phyloP scores from a whole-genome alignment of 2,329 filamentous ascomycete genomes.

The Ilyonectria sp. region DNA sequence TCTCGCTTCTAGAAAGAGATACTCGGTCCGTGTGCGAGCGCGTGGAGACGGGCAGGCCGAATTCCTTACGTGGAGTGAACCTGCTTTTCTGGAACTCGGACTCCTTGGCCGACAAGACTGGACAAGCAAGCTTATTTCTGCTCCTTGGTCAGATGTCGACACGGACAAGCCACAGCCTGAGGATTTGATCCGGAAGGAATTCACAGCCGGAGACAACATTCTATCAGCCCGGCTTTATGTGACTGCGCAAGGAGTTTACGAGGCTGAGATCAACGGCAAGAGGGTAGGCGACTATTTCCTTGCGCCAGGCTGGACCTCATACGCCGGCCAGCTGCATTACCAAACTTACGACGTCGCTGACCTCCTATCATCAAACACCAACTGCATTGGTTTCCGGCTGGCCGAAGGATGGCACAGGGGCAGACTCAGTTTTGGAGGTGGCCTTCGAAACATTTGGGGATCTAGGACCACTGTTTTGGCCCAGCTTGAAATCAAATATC shows the following conservation, averaged over 20 bases:
- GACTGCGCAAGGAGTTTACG: slow-evolving; percentile 61
- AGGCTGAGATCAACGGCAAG: slow-evolving; percentile 61
- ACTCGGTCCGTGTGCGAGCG: slow-evolving; percentile 31
- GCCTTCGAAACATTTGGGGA: slow-evolving; percentile 54
- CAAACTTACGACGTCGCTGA: slow-evolving; percentile 65
- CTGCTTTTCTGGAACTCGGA: slow-evolving; percentile 49
- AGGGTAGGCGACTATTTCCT: slow-evolving; percentile 57
- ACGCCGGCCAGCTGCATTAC: slow-evolving; percentile 63
- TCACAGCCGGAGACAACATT: slow-evolving; percentile 13
- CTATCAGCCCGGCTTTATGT: slow-evolving; percentile 59
- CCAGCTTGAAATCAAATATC: slow-evolving; percentile 56
- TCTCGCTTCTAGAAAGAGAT: slow-evolving; percentile 27
- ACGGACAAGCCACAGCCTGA: slow-evolving; percentile 43
- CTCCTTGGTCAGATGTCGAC: slow-evolving; percentile 32
- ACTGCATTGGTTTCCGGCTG: slow-evolving; percentile 49
- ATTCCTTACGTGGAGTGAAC: slow-evolving; percentile 33
- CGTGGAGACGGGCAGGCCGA: slow-evolving; percentile 16
- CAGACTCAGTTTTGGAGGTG: slow-evolving; percentile 50
- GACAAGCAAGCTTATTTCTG: slow-evolving; percentile 48
- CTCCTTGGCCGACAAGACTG: slow-evolving; percentile 50
- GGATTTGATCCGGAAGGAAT: slow-evolving; percentile 34
- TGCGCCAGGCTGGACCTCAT: slow-evolving; percentile 67
- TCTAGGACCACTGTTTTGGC: slow-evolving; percentile 57
- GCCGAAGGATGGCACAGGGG: slow-evolving; percentile 67
- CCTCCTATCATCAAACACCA: slow-evolving; percentile 48